A percentile compares a stretch with the other conserved stretches of the same genome.
phyloP scores from a whole-genome alignment of 768 basidiomycete genomes.

The Pleurotus salmoneostramineus region DNA sequence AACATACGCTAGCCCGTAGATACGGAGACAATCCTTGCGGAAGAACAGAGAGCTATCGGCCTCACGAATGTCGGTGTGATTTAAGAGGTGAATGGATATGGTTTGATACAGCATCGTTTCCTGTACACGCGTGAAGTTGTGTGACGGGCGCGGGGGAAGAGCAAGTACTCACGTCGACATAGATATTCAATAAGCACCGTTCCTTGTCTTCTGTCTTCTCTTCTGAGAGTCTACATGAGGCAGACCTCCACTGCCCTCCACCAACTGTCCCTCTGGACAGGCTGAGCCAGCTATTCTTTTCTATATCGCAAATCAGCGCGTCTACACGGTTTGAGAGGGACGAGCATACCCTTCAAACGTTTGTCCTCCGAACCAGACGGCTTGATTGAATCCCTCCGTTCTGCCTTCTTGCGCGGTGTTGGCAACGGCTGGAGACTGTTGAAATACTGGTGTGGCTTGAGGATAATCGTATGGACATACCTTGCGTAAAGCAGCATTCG shows the following conservation, averaged over 20 bases:
- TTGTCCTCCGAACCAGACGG: constrained; percentile 38
- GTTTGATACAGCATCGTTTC: constrained; percentile 73
- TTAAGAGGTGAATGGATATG: constrained; percentile 65
- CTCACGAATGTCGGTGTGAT: constrained; percentile 78
- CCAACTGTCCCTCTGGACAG: constrained; percentile 46
- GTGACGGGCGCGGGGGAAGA: background rate
- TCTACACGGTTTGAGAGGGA: background rate
- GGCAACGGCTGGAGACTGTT: constrained; percentile 31
- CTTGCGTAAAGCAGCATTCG: constrained; percentile 52
- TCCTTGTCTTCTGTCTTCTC: constrained; percentile 69
- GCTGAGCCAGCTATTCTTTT: constrained; percentile 71
- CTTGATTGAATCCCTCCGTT: constrained; percentile 47
- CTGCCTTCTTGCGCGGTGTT: constrained; percentile 47
- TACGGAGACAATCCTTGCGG: constrained; percentile 69
- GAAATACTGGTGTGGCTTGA: background rate
- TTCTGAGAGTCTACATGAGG: constrained; percentile 66
- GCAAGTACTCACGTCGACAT: constrained; percentile 56
- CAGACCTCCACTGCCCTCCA: constrained; percentile 67
- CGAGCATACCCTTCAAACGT: constrained; percentile 56
- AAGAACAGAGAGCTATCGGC: constrained; percentile 75
- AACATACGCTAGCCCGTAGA: constrained; percentile 59
- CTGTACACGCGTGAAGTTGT: constrained; percentile 28
- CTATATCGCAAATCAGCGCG: constrained; percentile 26
- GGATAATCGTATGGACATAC: constrained; percentile 26
- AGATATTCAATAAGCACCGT: constrained; percentile 66